A percentile compares a stretch with the other conserved stretches of the same genome.
These are phyloP conservation scores for Ascochyta lentis DNA, from an alignment of 2,329 filamentous ascomycete species.

Conservation along the genomic window DNA sequence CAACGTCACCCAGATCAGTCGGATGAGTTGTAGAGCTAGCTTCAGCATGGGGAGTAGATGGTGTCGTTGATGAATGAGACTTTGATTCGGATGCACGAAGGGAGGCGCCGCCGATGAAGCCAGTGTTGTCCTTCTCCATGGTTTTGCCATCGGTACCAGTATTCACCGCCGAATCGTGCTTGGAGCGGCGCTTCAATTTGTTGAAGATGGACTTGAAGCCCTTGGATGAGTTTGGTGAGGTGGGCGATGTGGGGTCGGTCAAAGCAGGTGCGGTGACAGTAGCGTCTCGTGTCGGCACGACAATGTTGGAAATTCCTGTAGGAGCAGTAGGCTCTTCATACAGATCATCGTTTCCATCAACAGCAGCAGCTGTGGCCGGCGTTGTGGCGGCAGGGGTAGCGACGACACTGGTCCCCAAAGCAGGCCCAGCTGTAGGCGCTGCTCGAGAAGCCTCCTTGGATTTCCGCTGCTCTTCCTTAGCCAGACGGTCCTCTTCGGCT, in stretches of 20 bases:
- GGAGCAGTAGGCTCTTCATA: conserved; percentile 26
- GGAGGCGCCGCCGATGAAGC: conserved; percentile 55
- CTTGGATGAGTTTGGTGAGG: conserved; percentile 42
- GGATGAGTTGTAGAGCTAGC: conserved; percentile 17
- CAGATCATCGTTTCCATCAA: conserved; percentile 26
- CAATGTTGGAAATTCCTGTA: conserved; percentile 1
- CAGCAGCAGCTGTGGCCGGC: background rate
- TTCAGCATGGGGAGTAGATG: conserved; percentile 13
- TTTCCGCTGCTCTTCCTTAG: conserved; percentile 62
- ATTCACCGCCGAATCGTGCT: conserved; percentile 28
- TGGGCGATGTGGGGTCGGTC: conserved; percentile 28
- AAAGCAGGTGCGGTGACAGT: conserved; percentile 16
- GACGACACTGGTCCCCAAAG: conserved; percentile 12
- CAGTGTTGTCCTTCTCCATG: conserved; percentile 39
- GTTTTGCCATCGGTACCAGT: conserved; percentile 17
- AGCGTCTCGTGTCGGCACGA: background rate
- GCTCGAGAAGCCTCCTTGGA: conserved; percentile 45
- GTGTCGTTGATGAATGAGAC: conserved; percentile 19
- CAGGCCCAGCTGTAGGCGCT: conserved; percentile 1
- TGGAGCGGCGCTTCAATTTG: conserved; percentile 50
- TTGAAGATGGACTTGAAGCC: conserved; percentile 47
- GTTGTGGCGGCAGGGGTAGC: conserved; percentile 13
- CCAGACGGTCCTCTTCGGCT: conserved; percentile 59
- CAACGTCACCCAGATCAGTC: conserved; percentile 22
- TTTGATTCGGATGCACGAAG: conserved; percentile 35